Base-by-base conservation (phyloP, 192 early-diverging fungal genomes). In the Spizellomyces sp. region DNA sequence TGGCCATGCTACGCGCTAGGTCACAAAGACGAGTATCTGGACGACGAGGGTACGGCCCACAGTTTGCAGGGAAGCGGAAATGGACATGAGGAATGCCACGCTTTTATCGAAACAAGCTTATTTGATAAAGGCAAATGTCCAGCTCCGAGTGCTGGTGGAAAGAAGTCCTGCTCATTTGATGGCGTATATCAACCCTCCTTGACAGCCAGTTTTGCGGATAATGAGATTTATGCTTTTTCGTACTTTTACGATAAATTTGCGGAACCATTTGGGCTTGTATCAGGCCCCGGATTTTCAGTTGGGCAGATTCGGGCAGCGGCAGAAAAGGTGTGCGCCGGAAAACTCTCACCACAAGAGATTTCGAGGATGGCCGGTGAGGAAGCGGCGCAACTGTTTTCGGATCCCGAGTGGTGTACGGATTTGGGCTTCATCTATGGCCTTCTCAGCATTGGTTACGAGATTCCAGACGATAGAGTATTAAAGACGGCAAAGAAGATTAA, bases 181-280 rank as follows among this genome's bases (percentile, higher is more conserved):
- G 95, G 97, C 48, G 86, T 96, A 4, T 95, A 96, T 78, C 94
- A 95, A 75, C 97, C 97, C 7, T 82, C 84, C 7, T 78, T 98
- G 6, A 64, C 72, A 12, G 73, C 83, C 57, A 86, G 87, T 3
- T 96, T 96, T 78, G 76, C 79, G 15, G 62, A 74, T 46, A 70
- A 70, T 42, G 94, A 95, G 47, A 87, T 99, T 36, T 96, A 95
- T 77, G 91, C 93, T 9, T 98, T 99, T 80, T 95, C 93, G 21
- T 99, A 90, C 86, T 96, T 99, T 75, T 99, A 93, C 82, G 97
- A 99, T 74, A 86, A 91, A 48, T 76, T 65, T 62, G 87, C 90
- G 0, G 78, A 88, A 45, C 91, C 91, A 5, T 81, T 80, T 65
- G 67, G 65, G 5, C 17, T 64, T 10, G 59, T 58, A 5, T 58